These are phyloP conservation scores for Globisporangium polare DNA, from an alignment of 352 stramenopile species.

Conservation along the genomic window DNA sequence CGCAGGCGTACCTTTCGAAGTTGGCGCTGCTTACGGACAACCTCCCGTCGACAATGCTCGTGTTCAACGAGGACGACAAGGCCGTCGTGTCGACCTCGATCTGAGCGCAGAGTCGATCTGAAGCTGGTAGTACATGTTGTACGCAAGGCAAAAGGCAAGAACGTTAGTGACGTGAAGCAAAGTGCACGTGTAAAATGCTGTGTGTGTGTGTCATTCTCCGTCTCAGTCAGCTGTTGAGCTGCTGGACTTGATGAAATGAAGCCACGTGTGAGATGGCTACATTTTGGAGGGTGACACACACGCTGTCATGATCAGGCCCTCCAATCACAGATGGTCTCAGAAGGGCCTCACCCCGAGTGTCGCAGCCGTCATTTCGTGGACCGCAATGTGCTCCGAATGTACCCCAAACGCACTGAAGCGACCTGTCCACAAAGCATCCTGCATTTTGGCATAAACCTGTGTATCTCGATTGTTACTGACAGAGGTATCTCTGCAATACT, in stretches of 20 bases:
- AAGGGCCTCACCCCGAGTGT: neutral
- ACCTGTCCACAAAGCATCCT: neutral
- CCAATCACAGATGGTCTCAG: neutral
- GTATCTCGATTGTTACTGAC: neutral
- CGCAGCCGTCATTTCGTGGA: neutral
- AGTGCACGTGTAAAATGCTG: too few relatives aligned
- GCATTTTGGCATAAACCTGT: neutral
- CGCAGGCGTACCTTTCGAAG: slow-evolving; percentile 24
- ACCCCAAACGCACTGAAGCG: neutral
- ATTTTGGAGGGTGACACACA: neutral
- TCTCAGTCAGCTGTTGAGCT: neutral
- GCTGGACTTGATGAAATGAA: neutral
- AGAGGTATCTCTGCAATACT: neutral
- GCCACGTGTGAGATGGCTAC: neutral
- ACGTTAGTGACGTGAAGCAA: too few relatives aligned
- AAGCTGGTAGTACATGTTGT: too few relatives aligned
- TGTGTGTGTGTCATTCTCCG: too few relatives aligned
- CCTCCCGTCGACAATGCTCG: slow-evolving; percentile 47
- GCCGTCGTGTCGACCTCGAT: slow-evolving; percentile 42
- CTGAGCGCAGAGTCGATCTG: slow-evolving; percentile 12
- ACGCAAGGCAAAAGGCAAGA: neutral
- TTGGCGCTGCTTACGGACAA: slow-evolving; percentile 39
- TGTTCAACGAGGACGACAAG: slow-evolving; percentile 42
- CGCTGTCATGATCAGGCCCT: neutral
- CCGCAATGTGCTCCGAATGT: slow-evolving; percentile 3